A percentile compares a stretch with the other conserved stretches of the same genome.
Conservation (phyloP, 176 grass and related monocot species). For the Puccinellia tenuiflora region DNA sequence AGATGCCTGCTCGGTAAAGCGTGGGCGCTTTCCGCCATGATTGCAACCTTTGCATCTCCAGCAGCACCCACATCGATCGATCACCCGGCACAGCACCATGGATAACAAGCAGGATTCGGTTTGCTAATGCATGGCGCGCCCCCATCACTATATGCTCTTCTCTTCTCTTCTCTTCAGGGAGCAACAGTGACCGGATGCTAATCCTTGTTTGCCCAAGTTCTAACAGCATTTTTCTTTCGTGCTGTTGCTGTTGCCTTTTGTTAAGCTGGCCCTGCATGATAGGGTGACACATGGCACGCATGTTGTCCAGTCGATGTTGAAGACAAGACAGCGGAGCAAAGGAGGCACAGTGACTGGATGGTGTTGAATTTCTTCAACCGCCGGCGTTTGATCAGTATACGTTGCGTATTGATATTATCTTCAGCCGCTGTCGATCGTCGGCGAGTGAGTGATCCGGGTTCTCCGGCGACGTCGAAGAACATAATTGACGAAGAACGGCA, state of each 20-base stretch:
- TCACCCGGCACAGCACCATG: background rate
- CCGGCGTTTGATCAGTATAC: background rate
- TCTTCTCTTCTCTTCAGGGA: background rate
- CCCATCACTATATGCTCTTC: background rate
- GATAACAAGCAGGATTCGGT: conserved; percentile 25
- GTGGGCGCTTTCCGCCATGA: conserved; percentile 41
- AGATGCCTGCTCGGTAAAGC: conserved; percentile 49
- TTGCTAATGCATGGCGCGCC: background rate
- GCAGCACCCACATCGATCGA: background rate
- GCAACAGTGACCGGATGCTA: background rate
- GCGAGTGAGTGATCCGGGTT: no score
- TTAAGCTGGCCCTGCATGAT: background rate
- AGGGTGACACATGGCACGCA: background rate
- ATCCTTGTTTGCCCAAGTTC: background rate
- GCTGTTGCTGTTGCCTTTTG: background rate
- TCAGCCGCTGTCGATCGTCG: background rate
- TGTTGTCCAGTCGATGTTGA: background rate
- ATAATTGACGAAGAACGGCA: background rate
- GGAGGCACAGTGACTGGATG: background rate
- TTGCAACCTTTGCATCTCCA: conserved; percentile 51
- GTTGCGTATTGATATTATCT: background rate
- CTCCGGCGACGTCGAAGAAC: no score
- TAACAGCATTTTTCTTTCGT: background rate
- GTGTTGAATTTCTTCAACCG: background rate
- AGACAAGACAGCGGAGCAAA: background rate